Base-by-base conservation (phyloP, 345 rosid species). In the Carallia pectinifolia region DNA sequence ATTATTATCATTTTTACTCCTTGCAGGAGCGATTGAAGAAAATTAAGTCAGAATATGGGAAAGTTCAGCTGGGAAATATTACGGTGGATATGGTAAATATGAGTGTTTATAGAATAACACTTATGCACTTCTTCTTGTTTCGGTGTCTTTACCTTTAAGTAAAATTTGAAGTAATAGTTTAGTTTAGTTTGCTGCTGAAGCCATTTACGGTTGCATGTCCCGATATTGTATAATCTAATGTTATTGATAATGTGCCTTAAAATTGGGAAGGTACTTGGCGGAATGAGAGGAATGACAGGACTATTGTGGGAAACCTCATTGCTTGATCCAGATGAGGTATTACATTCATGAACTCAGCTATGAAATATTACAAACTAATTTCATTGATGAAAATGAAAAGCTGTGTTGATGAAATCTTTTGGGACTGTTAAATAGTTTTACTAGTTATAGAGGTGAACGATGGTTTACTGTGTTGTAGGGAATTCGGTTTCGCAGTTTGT, bases 231-330 rank as follows among this genome's bases (percentile, higher is more conserved):
- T 59, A 7, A 5, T 68, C 56, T 58, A 58, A 47, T 18, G 23
- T 18, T 73, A 66, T 34, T 58, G 15, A 18, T 60, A 61, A 55
- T 66, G 67, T 64, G 61, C 33, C 39, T 59, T 62, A 50, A 64
- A 67, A 60, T 54, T 74, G 68, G 62, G 5, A 78, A 95, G 99
- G 97, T 95, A 48, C 80, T 92, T 67, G 97, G 99, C 59, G 99
- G 99, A 65, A 95, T 95, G 99, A 88, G 99, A 85, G 99, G 98
- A 82, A 95, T 95, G 99, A 87, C 95, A 60, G 96, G 99, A 50
- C 73, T 95, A 74, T 88, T 95, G 7, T 92, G 99, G 99, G 98
- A 95, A 81, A 92, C 98, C 70, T 95, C 99, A 47, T 85, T 95
- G 73, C 97, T 95, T 52, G 99, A 95, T 71, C 88, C 98, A 4